Base-by-base conservation (phyloP, 1,139 yeast genomes). In the Pichia kudriavzevii region DNA sequence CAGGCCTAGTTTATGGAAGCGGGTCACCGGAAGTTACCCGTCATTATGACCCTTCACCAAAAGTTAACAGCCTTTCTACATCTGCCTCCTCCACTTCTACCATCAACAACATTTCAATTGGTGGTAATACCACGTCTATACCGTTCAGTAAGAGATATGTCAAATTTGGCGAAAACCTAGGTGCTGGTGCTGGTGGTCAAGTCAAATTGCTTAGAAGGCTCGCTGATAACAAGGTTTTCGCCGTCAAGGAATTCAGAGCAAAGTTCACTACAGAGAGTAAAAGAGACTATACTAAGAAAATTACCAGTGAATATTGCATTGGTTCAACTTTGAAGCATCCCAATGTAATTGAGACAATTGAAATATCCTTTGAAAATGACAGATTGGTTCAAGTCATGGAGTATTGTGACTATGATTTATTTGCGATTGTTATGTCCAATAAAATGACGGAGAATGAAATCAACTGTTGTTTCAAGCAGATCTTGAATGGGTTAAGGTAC, bases 181-280 rank as follows among this genome's bases (percentile, higher is more conserved):
- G 98, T 20, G 80, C 94, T 20, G 99, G 99, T 25, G 98, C 98
- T 3, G 99, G 98, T 31, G 99, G 99, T 5, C 81, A 94, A 1
- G 99, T 93, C 12, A 76, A 93, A 41, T 67, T 91, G 36, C 76
- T 93, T 52, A 78, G 75, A 37, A 72, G 97, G 44, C 77, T 91
- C 3, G 69, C 82, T 7, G 97, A 91, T 58, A 69, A 72, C 28
- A 79, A 81, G 39, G 77, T 94, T 1, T 91, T 91, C 64, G 99
- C 99, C 0, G 97, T 93, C 26, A 93, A 93, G 58, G 97, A 93
- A 59, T 93, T 93, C 55, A 69, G 98, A 45, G 81, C 95, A 7
- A 72, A 91, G 43, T 74, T 88, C 50, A 69, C 79, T 22, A 82
- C 83, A 43, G 99, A 93, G 57, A 69, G 82, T 12, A 75, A 79